Percentiles rank a stretch among this genome's conserved stretches.
phyloP scores from a whole-genome alignment of 148 eudicot species.

The Arbutus unedo region DNA sequence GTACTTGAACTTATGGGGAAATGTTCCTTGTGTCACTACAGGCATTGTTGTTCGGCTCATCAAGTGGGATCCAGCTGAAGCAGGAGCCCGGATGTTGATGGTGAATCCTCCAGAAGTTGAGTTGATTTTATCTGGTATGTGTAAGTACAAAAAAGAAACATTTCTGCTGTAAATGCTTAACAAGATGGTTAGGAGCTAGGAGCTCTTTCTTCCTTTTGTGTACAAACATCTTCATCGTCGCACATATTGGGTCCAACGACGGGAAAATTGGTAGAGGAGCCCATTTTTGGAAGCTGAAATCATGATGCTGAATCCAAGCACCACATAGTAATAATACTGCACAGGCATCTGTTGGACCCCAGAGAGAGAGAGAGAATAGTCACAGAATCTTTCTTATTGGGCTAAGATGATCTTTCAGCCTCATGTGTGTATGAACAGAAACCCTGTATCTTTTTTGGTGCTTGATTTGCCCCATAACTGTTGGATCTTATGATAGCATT shows the following conservation, averaged over 20 bases:
- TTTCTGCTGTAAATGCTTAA: slow-evolving; percentile 20
- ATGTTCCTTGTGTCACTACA: slow-evolving; percentile 10
- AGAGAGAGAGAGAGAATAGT: neutral
- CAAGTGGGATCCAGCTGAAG: slow-evolving; percentile 30
- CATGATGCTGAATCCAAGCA: slow-evolving; percentile 3
- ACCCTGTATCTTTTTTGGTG: slow-evolving; percentile 2
- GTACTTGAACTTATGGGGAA: neutral
- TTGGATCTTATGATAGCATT: slow-evolving; percentile 4
- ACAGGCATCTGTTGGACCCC: slow-evolving; percentile 3
- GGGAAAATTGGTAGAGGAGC: slow-evolving; percentile 17
- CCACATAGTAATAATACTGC: slow-evolving; percentile 5
- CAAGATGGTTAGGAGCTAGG: slow-evolving; percentile 16
- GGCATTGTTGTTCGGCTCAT: slow-evolving; percentile 30
- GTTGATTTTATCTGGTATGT: slow-evolving; percentile 18
- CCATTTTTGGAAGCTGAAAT: slow-evolving; percentile 24
- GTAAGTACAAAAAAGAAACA: slow-evolving; percentile 21
- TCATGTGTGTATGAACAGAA: neutral
- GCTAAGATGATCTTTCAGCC: neutral
- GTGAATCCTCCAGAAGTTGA: neutral
- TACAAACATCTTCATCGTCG: slow-evolving; percentile 12
- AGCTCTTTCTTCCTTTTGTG: slow-evolving; percentile 14
- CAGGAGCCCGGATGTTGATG: slow-evolving; percentile 37
- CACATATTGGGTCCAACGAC: slow-evolving; percentile 16
- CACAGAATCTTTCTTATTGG: slow-evolving; percentile 6
- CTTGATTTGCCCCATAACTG: slow-evolving; percentile 6